These are phyloP conservation scores for Panellus pusillus DNA, from an alignment of 768 basidiomycete genomes.

Conservation along the genomic window DNA sequence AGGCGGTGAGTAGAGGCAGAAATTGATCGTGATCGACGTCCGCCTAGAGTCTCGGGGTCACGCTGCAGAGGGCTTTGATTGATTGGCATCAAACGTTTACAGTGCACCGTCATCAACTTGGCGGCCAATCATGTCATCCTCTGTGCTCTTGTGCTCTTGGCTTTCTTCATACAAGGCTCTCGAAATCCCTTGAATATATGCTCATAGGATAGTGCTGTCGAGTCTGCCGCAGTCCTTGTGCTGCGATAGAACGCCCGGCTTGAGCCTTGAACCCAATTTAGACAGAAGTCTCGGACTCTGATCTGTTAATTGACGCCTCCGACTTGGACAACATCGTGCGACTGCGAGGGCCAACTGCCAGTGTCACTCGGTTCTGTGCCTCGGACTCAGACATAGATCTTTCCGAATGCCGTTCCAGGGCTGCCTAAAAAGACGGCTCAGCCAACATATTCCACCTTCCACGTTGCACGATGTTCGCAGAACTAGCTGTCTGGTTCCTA, in stretches of 20 bases:
- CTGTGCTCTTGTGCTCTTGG: too few relatives aligned
- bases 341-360: conserved; percentile 21
- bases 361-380: conserved; percentile 15
- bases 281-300: conserved; percentile 10
- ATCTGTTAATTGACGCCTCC: neutral
- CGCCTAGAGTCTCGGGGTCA: too few relatives aligned
- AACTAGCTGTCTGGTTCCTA: conserved; percentile 22
- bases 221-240: too few relatives aligned
- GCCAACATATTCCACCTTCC: neutral
- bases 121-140: too few relatives aligned
- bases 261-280: neutral
- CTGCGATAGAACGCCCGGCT: neutral
- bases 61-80: too few relatives aligned
- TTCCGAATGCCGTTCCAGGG: conserved; percentile 1
- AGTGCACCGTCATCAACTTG: too few relatives aligned
- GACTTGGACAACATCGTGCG: conserved; percentile 10
- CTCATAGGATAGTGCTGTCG: too few relatives aligned
- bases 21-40: too few relatives aligned
- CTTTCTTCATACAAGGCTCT: too few relatives aligned
- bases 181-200: too few relatives aligned
- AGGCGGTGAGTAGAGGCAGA: too few relatives aligned
- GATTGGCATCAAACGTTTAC: too few relatives aligned
- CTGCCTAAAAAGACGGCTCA: conserved; percentile 1
- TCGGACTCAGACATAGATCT: conserved; percentile 2
- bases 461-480: conserved; percentile 8